These are phyloP conservation scores for Phyllosticta citriasiana DNA, from an alignment of 2,329 filamentous ascomycete genomes.

Conservation along the genomic window DNA sequence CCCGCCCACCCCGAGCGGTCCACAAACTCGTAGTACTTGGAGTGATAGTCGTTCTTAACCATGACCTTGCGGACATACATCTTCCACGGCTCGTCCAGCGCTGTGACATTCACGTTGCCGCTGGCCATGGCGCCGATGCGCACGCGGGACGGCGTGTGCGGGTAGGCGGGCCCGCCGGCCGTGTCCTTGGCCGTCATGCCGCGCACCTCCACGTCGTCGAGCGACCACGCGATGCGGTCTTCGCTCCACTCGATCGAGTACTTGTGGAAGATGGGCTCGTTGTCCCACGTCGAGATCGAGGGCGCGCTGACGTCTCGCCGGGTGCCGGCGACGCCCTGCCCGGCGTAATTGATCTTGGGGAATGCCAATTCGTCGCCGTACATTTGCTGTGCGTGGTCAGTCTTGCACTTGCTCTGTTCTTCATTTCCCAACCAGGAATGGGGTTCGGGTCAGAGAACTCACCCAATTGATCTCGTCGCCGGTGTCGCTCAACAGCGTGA, in stretches of 20 bases:
- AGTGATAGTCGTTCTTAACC: no score
- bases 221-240: conserved; percentile 56
- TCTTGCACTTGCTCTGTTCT: background rate
- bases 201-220: conserved; percentile 58
- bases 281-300: background rate
- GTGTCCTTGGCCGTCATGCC: conserved; percentile 49
- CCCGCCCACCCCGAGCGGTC: no score
- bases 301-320: background rate
- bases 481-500: background rate
- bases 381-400: background rate
- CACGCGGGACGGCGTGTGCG: background rate
- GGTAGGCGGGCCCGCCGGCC: conserved; percentile 37
- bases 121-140: background rate
- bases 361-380: background rate
- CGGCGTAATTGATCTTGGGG: background rate
- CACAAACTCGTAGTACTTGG: no score
- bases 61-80: no score
- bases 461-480: background rate
- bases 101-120: no score
- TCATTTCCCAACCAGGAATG: background rate
- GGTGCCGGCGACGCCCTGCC: background rate
- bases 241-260: conserved; percentile 25
- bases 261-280: background rate
- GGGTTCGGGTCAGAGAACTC: background rate
- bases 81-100: no score